These are phyloP conservation scores for Eutypella sp. DNA, from an alignment of 2,329 filamentous ascomycete species.

Conservation along the genomic window DNA sequence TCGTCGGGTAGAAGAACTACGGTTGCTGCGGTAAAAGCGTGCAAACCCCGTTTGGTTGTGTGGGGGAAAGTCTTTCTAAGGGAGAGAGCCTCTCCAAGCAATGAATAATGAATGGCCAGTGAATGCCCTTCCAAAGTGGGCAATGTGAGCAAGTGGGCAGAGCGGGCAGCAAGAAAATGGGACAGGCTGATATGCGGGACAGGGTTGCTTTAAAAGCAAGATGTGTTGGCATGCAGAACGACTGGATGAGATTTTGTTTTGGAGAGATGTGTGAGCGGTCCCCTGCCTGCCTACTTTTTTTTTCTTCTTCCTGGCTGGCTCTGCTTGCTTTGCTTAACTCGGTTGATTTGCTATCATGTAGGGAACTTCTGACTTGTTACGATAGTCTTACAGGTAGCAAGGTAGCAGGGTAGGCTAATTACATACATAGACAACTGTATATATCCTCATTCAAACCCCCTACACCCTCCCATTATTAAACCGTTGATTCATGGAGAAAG, in stretches of 20 bases:
- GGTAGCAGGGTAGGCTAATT: no score
- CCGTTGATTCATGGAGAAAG: neutral
- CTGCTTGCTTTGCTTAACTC: neutral
- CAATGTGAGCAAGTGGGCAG: no score
- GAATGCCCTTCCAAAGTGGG: neutral
- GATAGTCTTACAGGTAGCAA: no score
- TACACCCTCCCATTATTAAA: no score
- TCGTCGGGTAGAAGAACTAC: no score
- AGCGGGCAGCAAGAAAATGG: neutral
- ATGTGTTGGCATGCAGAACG: neutral
- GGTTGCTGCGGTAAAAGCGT: no score
- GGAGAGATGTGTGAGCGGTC: neutral
- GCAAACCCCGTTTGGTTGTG: no score
- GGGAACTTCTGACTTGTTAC: no score
- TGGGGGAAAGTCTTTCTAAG: no score
- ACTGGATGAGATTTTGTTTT: neutral
- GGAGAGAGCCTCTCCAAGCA: no score
- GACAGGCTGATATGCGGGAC: neutral
- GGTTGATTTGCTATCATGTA: neutral
- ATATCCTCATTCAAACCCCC: no score
- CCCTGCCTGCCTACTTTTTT: constrained; percentile 1
- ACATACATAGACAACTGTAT: no score
- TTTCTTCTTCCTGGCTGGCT: neutral
- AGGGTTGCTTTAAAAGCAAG: neutral
- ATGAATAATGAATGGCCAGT: neutral